These are phyloP conservation scores for Dillenia suffruticosa DNA, from an alignment of 164 flowering plant genomes.

Conservation along the genomic window DNA sequence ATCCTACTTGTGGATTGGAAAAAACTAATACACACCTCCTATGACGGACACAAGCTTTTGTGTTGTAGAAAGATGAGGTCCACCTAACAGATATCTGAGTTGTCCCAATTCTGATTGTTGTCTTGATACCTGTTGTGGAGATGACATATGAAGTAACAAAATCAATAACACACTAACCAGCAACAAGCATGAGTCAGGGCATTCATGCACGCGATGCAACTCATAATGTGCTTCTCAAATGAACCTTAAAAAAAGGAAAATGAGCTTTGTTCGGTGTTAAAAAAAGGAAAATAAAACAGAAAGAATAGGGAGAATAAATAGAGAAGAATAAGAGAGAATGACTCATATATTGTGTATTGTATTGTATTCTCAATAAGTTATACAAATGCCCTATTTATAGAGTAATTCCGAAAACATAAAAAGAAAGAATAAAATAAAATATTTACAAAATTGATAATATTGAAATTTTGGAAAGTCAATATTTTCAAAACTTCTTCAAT, in stretches of 20 bases:
- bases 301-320: too few relatives aligned
- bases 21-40: conserved; percentile 32
- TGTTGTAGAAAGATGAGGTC: conserved; percentile 19
- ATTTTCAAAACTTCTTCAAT: too few relatives aligned
- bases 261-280: neutral
- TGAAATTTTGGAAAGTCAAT: too few relatives aligned
- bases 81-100: conserved; percentile 20
- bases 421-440: too few relatives aligned
- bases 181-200: neutral
- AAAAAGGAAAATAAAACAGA: neutral
- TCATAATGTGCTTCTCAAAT: neutral
- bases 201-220: neutral
- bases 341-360: too few relatives aligned
- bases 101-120: conserved; percentile 35
- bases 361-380: too few relatives aligned
- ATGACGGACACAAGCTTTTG: conserved; percentile 17
- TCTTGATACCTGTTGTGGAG: conserved; percentile 31
- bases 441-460: too few relatives aligned
- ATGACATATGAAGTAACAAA: neutral
- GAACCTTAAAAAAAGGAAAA: neutral
- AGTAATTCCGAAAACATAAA: too few relatives aligned
- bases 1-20: neutral
- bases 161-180: neutral
- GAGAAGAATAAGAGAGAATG: too few relatives aligned
- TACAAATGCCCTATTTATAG: too few relatives aligned